Percentiles rank a stretch among this genome's conserved stretches.
These are phyloP conservation scores for Colletotrichum plurivorum DNA, from an alignment of 2,329 filamentous ascomycete species.

Conservation along the genomic window DNA sequence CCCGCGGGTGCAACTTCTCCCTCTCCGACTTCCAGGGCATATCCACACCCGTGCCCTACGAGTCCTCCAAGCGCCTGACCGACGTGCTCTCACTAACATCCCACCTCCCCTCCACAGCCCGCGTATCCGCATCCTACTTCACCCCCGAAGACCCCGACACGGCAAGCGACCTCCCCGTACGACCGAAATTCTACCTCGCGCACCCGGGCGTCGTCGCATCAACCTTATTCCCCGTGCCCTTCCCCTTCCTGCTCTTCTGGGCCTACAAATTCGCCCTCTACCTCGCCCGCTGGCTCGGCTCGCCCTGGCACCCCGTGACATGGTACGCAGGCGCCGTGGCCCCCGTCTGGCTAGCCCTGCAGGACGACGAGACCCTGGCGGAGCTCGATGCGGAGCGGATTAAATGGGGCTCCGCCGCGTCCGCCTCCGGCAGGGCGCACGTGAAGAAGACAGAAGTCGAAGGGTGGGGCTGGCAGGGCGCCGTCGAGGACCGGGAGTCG, in stretches of 20 bases:
- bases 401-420: slow-evolving; percentile 89
- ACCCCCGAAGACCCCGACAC: slow-evolving; percentile 47
- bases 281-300: slow-evolving; percentile 82
- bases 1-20: slow-evolving; percentile 67
- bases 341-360: slow-evolving; percentile 83
- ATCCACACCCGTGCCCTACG: slow-evolving; percentile 76
- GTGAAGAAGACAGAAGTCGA: slow-evolving; percentile 86
- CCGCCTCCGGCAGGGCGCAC: slow-evolving; percentile 68
- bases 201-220: slow-evolving; percentile 93
- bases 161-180: slow-evolving; percentile 44
- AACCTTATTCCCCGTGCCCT: slow-evolving; percentile 81
- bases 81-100: slow-evolving; percentile 86
- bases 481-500: slow-evolving; percentile 62
- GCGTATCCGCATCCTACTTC: slow-evolving; percentile 72
- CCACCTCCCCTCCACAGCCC: slow-evolving; percentile 73
- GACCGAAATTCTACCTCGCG: slow-evolving; percentile 79
- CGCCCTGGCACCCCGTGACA: slow-evolving; percentile 87
- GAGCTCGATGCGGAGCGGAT: slow-evolving; percentile 65
- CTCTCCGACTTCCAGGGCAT: slow-evolving; percentile 84
- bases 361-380: slow-evolving; percentile 74
- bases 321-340: slow-evolving; percentile 83
- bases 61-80: slow-evolving; percentile 88
- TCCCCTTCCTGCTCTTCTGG: slow-evolving; percentile 77
- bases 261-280: slow-evolving; percentile 78
- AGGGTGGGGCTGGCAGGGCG: slow-evolving; percentile 84